Evolutionary conservation across 2,329 filamentous ascomycete species (phyloP), one percentile per base, ranked within the genome.

Genomic region (Cryphonectria parasitica): DNA sequence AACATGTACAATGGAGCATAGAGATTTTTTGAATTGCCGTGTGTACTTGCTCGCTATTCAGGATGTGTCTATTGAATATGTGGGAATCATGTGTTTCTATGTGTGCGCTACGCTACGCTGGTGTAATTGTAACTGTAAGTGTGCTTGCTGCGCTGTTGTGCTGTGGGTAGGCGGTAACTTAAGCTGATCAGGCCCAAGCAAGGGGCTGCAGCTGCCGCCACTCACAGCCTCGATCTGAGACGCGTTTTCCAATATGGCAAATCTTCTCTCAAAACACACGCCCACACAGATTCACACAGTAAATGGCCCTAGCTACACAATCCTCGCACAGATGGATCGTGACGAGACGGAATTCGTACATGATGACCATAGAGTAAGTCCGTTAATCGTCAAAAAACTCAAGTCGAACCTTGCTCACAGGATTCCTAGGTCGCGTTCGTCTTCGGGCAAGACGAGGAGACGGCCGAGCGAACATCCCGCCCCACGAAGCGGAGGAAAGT

Each of bases 401-500:
- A 22, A 17, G 10, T 4, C 45, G 25, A 58, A 17, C 34, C 7
- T 19, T 19, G 52, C 71, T 72, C 58, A 72, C 17, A 25, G 60
- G 43, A 45, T 49, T n/a, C 34, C 19, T 76, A 91, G 89, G 85
- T 85, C 63, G 88, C 88, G 69, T 91, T 89, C 77, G 80, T 91
- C 73, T 91, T 90, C 78, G 83, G 86, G 71, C 86, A 89, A 70
- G 79, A 84, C 61, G 80, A 82, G 70, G 78, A 80, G 77, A 49
- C 77, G 79, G 60, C 77, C 54, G 76, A 75, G 31, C 71, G 73
- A 19, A 62, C 74, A 43, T 69, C 74, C 66, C 83, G 86, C 54
- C 86, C 88, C 39, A 77, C 84, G 49, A 92, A 92, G 77, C 83
- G 86, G 70, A 84, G 89, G 68, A 89, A 86, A 76, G 81, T 88